Evolutionary conservation across 2,329 filamentous ascomycete species (phyloP).

Genomic region (Beauveria sp.): DNA sequence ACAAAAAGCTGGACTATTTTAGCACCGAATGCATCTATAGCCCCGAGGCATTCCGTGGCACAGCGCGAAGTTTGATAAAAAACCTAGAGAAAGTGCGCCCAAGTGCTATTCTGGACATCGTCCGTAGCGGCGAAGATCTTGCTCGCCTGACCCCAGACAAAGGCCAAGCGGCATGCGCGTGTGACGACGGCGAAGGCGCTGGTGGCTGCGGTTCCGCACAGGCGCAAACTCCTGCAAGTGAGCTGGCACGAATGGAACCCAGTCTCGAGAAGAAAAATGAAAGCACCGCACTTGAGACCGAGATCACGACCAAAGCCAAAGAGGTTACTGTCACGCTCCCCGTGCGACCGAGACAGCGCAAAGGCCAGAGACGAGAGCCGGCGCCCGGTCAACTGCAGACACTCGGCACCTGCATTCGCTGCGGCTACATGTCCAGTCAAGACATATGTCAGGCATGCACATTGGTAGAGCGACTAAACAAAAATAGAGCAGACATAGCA

Average conservation of each 20-base stretch:
- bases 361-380: constrained; percentile 19
- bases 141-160: constrained; percentile 56
- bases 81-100: constrained; percentile 88
- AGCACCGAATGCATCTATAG: constrained; percentile 98
- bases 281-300: constrained; percentile 23
- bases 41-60: constrained; percentile 91
- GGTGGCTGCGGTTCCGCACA: constrained; percentile 66
- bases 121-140: constrained; percentile 94
- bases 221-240: constrained; percentile 59
- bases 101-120: constrained; percentile 90
- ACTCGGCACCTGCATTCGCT: constrained; percentile 75
- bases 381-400: constrained; percentile 51
- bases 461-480: constrained; percentile 84
- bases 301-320: constrained; percentile 21
- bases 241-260: constrained; percentile 78
- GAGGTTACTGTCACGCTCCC: constrained; percentile 28
- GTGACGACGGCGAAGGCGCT: constrained; percentile 30
- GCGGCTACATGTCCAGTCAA: constrained; percentile 94
- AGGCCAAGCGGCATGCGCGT: constrained; percentile 26
- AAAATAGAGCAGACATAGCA: constrained; percentile 55
- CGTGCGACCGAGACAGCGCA: constrained; percentile 23
- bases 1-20: constrained; percentile 96
- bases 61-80: constrained; percentile 86
- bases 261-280: constrained; percentile 16
- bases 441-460: constrained; percentile 89